These are phyloP conservation scores for Antarctomyces pellizariae DNA, from an alignment of 495 filamentous ascomycete species.

Conservation along the genomic window DNA sequence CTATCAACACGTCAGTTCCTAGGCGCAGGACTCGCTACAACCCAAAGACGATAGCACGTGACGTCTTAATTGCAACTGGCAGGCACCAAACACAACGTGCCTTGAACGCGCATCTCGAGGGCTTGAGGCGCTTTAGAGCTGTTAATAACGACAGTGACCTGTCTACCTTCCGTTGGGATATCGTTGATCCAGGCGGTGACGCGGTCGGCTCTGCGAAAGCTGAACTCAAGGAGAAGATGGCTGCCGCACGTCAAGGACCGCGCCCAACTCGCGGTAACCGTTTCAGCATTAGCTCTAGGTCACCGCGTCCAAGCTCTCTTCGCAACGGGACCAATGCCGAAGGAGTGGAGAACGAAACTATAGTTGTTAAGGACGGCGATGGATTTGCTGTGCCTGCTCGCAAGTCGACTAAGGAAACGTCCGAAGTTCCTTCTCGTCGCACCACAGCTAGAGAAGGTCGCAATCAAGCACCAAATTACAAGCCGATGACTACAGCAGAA, in stretches of 20 bases:
- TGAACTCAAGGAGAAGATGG: not conserved
- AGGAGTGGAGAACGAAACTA: too few species aligned
- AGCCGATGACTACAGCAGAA: too few species aligned
- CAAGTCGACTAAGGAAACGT: too few species aligned
- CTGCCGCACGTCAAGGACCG: not conserved
- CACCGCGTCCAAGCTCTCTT: not conserved
- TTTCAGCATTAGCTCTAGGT: not conserved
- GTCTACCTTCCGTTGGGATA: conserved; percentile 41
- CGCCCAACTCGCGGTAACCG: not conserved
- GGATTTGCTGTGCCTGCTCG: too few species aligned
- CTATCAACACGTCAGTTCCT: conserved; percentile 23
- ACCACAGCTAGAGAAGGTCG: too few species aligned
- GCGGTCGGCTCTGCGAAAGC: not conserved
- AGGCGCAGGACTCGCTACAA: conserved; percentile 22
- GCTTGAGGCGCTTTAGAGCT: conserved; percentile 19
- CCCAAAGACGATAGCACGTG: conserved; percentile 36
- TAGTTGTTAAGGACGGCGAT: too few species aligned
- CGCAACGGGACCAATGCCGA: not conserved
- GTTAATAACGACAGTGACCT: conserved; percentile 27
- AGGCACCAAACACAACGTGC: conserved; percentile 30
- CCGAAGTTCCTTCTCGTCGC: too few species aligned
- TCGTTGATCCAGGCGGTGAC: conserved; percentile 27
- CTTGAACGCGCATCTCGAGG: conserved; percentile 35
- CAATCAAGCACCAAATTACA: too few species aligned
- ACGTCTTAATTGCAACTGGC: conserved; percentile 35